Percentiles rank a stretch among this genome's conserved stretches.
Conservation (phyloP, 305 asterid genomes). For the Petunia hybrid region DNA sequence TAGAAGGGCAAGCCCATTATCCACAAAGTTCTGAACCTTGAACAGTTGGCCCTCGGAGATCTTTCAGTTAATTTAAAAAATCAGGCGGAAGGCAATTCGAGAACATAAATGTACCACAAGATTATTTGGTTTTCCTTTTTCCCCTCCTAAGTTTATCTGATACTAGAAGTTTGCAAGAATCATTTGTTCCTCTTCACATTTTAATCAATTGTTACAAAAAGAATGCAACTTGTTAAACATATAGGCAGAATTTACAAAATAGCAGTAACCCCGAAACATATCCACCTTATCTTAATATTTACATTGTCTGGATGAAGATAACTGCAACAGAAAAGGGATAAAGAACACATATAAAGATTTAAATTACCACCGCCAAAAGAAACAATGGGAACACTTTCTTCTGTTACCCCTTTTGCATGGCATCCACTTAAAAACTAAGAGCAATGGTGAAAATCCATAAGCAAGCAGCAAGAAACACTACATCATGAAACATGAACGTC, state of each 20-base stretch:
- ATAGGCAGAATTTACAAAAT: constrained; percentile 4
- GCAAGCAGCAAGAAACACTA: constrained; percentile 15
- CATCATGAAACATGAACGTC: not conserved
- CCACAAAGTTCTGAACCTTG: too few species aligned
- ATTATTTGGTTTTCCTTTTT: not conserved
- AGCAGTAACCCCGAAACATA: not conserved
- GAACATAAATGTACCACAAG: not conserved
- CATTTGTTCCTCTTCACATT: not conserved
- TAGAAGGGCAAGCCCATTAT: too few species aligned
- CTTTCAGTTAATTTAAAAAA: too few species aligned
- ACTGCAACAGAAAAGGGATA: not conserved
- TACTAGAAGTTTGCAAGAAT: not conserved
- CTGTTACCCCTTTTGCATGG: not conserved
- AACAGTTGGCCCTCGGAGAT: too few species aligned
- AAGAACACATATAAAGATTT: not conserved
- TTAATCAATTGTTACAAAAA: not conserved
- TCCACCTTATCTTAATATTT: constrained; percentile 19
- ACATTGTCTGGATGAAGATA: constrained; percentile 7
- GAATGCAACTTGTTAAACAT: not conserved
- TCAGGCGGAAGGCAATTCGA: not conserved
- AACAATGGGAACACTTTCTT: not conserved
- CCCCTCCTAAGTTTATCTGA: not conserved
- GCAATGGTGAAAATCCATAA: not conserved
- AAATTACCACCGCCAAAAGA: not conserved
- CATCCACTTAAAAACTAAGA: constrained; percentile 13